Percentiles rank a stretch among this genome's conserved stretches.
Evolutionary conservation across 345 rosid genomes (phyloP).

Genomic region (Sonneratia caseolaris): DNA sequence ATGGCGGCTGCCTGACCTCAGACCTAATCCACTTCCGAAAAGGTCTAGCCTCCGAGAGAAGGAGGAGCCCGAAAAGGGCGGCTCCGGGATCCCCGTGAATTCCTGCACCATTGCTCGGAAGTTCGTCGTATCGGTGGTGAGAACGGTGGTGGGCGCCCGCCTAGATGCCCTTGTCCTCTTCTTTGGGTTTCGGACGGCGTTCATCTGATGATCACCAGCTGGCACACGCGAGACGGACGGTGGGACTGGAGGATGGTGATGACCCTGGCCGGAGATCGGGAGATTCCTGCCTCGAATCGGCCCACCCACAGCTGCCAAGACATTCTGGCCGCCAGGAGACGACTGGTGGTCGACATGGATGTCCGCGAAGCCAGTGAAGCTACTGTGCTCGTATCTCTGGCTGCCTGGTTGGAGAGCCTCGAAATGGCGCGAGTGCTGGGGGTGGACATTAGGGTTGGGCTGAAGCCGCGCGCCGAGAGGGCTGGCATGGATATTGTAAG

Average conservation of each 20-base stretch:
- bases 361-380: not conserved
- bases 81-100: constrained; percentile 79
- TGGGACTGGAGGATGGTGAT: not conserved
- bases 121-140: constrained; percentile 80
- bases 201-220: constrained; percentile 13
- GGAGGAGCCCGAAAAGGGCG: constrained; percentile 46
- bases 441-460: not conserved
- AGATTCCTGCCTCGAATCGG: not conserved
- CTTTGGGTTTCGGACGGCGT: constrained; percentile 45
- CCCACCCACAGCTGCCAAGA: not conserved
- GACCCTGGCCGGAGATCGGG: not conserved
- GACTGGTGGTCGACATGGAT: not conserved
- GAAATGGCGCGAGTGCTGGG: not conserved
- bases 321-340: not conserved
- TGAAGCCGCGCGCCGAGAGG: too few relatives aligned
- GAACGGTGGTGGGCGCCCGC: constrained; percentile 81
- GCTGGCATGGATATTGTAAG: too few relatives aligned
- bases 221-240: not conserved
- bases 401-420: not conserved
- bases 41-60: constrained; percentile 61
- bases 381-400: not conserved
- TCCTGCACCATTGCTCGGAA: constrained; percentile 96
- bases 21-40: constrained; percentile 19
- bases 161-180: constrained; percentile 84
- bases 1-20: not conserved